Evolutionary conservation across 1,284 basidiomycete genomes (phyloP), one percentile per base, ranked within the genome.

Genomic region (Ceratobasidium sp.): DNA sequence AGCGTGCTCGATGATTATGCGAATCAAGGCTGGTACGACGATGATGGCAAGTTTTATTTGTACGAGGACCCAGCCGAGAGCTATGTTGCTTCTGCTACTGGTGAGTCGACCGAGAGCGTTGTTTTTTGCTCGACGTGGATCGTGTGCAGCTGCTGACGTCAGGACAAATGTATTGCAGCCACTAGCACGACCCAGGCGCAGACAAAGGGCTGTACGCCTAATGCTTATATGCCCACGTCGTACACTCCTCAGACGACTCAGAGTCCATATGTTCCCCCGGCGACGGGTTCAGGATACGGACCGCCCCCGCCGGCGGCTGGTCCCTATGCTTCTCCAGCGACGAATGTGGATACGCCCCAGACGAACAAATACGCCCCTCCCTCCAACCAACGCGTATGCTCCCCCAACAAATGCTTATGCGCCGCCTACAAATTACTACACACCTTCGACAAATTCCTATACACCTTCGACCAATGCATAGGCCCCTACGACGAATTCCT

Each of bases 1-100:
- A 54, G 44, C 40, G 68, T 54, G 17, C 46, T 71, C 32, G 76
- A 77, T 8, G 79, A 81, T 52, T 80, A 81, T 76, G 77, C 81
- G 77, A 80, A 79, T 51, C 82, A 83, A 67, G 82, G 79, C 52
- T 80, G 80, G 79, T 80, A 82, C 71, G 77, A 83, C 34, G 81
- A 82, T 56, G 61, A 81, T 34, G 80, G 79, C 46, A 77, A 80
- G 57, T 81, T 80, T 78, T 80, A 81, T 46, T 71, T 78, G 61
- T 79, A 82, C 74, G 81, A 83, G 17, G 74, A 43, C 78, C 80
- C 66, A n/a, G 25, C 67, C n/a, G 73, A 78, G 49, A 62, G 59
- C 61, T 62, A 40, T n/a, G 40, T 44, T n/a, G 19, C 61, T 62
- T 37, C 61, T 15, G 65, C 52, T 56, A 25, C 62, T 29, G 49